Conservation (phyloP, 768 basidiomycete genomes). For the Trametes villosa region DNA sequence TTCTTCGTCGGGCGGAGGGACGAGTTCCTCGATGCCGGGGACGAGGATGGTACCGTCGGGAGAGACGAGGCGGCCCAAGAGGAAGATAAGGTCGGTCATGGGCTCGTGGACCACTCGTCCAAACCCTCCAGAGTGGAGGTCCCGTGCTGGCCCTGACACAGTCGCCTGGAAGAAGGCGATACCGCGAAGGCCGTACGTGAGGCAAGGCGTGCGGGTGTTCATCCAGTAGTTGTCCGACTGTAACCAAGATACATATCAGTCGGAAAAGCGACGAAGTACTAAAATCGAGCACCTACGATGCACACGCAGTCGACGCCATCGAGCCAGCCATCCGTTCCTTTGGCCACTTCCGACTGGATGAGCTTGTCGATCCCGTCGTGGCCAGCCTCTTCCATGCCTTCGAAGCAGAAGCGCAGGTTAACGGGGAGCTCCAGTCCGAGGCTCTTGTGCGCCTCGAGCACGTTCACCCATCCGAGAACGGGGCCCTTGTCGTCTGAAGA, state of each 20-base stretch:
- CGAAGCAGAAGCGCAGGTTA: conserved; percentile 90
- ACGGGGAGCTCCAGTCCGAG: conserved; percentile 77
- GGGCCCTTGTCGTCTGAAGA: conserved; percentile 93
- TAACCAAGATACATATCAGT: no score
- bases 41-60: conserved; percentile 82
- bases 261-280: not conserved
- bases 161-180: conserved; percentile 85
- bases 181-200: conserved; percentile 91
- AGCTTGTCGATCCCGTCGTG: conserved; percentile 90
- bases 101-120: conserved; percentile 85
- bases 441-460: conserved; percentile 80
- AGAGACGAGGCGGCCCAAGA: conserved; percentile 87
- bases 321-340: conserved; percentile 74
- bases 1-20: conserved; percentile 68
- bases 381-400: conserved; percentile 97
- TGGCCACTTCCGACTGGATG: conserved; percentile 71
- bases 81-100: conserved; percentile 87
- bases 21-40: conserved; percentile 87
- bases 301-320: conserved; percentile 90
- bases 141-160: conserved; percentile 81
- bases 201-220: conserved; percentile 74
- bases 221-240: conserved; percentile 96
- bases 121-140: conserved; percentile 90
- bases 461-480: conserved; percentile 86
- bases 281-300: conserved; percentile 59